Conservation (phyloP, 495 filamentous ascomycete genomes). For the Podospora pseudoanserina region DNA sequence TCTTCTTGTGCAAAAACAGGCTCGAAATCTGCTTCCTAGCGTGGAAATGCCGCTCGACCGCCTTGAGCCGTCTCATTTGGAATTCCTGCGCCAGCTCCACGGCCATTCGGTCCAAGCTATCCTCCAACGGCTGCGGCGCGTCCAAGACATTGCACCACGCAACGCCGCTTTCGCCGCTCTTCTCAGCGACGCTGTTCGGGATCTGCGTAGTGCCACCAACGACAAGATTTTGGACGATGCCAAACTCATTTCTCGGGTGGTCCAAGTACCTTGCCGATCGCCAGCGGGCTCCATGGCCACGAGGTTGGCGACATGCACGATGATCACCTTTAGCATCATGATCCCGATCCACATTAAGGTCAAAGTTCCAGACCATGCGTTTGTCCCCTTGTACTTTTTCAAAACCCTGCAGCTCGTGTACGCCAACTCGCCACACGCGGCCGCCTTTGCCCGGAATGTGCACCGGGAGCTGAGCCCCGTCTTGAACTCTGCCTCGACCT, state of each 20-base stretch:
- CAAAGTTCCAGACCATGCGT: constrained; percentile 36
- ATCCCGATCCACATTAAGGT: constrained; percentile 42
- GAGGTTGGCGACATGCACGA: constrained; percentile 30
- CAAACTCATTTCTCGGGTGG: constrained; percentile 35
- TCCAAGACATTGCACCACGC: constrained; percentile 26
- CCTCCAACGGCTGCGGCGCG: constrained; percentile 44
- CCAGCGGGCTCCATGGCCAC: constrained; percentile 14
- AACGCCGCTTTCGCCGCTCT: constrained; percentile 33
- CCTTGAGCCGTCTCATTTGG: constrained; percentile 56
- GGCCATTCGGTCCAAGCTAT: constrained; percentile 54
- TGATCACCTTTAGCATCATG: constrained; percentile 44
- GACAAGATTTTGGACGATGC: constrained; percentile 45
- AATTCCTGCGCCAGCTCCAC: constrained; percentile 55
- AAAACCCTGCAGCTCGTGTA: constrained; percentile 47
- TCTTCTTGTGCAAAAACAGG: constrained; percentile 63
- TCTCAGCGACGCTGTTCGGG: constrained; percentile 35
- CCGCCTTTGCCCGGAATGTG: constrained; percentile 41
- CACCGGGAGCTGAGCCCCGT: constrained; percentile 45
- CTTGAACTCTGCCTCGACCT: constrained; percentile 34
- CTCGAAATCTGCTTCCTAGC: constrained; percentile 65
- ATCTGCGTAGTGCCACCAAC: constrained; percentile 38
- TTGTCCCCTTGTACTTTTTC: constrained; percentile 48
- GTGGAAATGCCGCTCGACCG: constrained; percentile 54
- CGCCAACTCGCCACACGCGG: constrained; percentile 41
- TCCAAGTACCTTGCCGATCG: constrained; percentile 40